These are phyloP conservation scores for Starmerella davenportii DNA, from an alignment of 805 yeast genomes.

Conservation along the genomic window DNA sequence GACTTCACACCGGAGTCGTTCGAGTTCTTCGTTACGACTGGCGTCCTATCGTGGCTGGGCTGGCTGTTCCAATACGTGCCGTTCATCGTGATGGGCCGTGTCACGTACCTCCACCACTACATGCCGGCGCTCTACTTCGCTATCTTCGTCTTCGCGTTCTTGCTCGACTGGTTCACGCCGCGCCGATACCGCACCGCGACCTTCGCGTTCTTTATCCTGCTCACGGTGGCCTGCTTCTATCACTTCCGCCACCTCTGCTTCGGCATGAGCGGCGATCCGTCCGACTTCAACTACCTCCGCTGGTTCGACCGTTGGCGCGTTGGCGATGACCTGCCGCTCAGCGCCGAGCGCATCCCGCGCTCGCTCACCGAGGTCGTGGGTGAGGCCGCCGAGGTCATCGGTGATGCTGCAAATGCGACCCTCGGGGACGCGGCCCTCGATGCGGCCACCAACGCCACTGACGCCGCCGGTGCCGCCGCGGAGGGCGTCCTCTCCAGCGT, in stretches of 20 bases:
- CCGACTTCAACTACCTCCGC: conserved; percentile 33
- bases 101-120: conserved; percentile 90
- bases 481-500: too few species aligned
- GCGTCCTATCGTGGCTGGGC: conserved; percentile 70
- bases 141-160: conserved; percentile 51
- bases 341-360: neutral
- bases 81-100: conserved; percentile 85
- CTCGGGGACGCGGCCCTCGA: too few species aligned
- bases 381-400: neutral
- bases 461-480: too few species aligned
- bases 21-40: conserved; percentile 38
- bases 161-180: conserved; percentile 31
- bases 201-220: conserved; percentile 32
- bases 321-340: conserved; percentile 2
- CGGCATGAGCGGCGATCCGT: conserved; percentile 53
- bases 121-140: conserved; percentile 93
- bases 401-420: neutral
- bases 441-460: too few species aligned
- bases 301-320: conserved; percentile 25
- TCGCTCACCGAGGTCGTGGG: neutral
- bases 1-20: conserved; percentile 28
- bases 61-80: conserved; percentile 85
- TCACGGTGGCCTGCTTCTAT: conserved; percentile 40
- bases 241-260: conserved; percentile 51
- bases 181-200: conserved; percentile 20